Conservation (phyloP, 768 basidiomycete genomes). For the Lyophyllum semitale region DNA sequence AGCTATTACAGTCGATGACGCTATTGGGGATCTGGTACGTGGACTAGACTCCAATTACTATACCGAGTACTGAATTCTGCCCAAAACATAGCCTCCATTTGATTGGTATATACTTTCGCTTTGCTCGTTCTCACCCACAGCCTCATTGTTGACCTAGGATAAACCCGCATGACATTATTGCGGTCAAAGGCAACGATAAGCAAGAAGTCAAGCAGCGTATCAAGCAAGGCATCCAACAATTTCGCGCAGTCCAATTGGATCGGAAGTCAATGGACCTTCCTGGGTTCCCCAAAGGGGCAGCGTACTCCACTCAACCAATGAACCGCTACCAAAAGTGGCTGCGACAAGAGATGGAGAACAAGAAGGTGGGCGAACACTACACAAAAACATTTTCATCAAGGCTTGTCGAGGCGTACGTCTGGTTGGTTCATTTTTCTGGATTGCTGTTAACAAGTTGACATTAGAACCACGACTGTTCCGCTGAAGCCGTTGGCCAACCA, state of each 20-base stretch:
- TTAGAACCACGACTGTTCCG: conserved; percentile 57
- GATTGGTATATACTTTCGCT: conserved; percentile 54
- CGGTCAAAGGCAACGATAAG: conserved; percentile 33
- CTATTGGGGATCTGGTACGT: conserved; percentile 70
- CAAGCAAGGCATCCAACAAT: conserved; percentile 44
- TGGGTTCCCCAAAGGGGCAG: conserved; percentile 48
- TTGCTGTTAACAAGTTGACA: neutral
- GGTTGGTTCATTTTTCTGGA: neutral
- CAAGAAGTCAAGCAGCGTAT: conserved; percentile 35
- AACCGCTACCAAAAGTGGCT: conserved; percentile 45
- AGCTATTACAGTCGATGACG: conserved; percentile 61
- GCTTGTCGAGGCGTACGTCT: conserved; percentile 54
- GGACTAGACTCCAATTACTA: neutral
- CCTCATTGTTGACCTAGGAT: conserved; percentile 36
- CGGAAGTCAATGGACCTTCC: conserved; percentile 24
- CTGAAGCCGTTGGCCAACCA: conserved; percentile 53
- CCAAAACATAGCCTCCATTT: conserved; percentile 52
- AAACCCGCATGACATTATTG: conserved; percentile 52
- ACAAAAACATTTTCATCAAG: conserved; percentile 41
- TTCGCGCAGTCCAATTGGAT: conserved; percentile 34
- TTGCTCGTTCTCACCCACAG: neutral
- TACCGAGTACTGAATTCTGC: conserved; percentile 7
- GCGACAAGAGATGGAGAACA: conserved; percentile 28
- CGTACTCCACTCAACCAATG: conserved; percentile 46
- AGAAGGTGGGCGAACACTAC: conserved; percentile 56